A percentile compares a stretch with the other conserved stretches of the same genome.
phyloP scores from a whole-genome alignment of 306 rosid genomes.

The Boehmeria nivea region DNA sequence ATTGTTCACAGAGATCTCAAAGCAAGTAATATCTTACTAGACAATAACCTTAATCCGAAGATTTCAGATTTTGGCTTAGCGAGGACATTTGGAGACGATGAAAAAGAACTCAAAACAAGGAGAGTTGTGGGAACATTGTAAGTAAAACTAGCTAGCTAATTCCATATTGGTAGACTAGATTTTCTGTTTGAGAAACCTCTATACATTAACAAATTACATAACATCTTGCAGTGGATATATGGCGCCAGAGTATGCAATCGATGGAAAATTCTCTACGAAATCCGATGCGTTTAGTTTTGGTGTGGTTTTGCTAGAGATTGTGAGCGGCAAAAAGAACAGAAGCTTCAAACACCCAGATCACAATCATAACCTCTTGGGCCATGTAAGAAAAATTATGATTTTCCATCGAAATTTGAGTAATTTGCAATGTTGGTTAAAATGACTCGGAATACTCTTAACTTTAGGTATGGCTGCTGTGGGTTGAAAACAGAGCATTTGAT shows the following conservation, averaged over 20 bases:
- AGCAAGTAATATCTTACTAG: constrained; percentile 17
- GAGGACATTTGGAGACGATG: constrained; percentile 4
- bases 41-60: constrained; percentile 11
- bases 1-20: constrained; percentile 21
- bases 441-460: no score
- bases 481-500: no score
- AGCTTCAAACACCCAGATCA: constrained; percentile 8
- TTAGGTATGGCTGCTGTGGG: no score
- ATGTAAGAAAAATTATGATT: constrained; percentile 3
- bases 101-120: constrained; percentile 6
- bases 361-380: constrained; percentile 13
- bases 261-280: constrained; percentile 16
- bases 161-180: background rate
- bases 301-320: constrained; percentile 17
- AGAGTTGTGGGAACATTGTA: constrained; percentile 21
- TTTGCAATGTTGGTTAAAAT: no score
- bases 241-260: constrained; percentile 20
- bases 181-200: background rate
- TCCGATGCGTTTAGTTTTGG: constrained; percentile 17
- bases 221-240: constrained; percentile 12
- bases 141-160: background rate
- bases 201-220: background rate
- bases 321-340: constrained; percentile 17
- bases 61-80: constrained; percentile 26
- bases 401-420: no score